Evolutionary conservation across 108 stramenopile species (phyloP).

Genomic region (Skeletonema menzelii): DNA sequence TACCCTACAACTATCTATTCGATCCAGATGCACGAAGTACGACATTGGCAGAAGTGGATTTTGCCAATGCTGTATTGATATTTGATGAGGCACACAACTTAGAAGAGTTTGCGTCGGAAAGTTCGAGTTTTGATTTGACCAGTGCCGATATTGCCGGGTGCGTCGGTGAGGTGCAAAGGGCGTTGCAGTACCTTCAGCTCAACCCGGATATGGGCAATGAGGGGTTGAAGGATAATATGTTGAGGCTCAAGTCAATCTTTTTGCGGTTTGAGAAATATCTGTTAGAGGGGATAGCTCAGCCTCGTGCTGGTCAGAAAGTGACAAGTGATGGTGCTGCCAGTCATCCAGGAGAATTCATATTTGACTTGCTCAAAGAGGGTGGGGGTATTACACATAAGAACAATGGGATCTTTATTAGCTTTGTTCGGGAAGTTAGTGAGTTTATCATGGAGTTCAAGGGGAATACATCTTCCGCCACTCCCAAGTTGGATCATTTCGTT

Average conservation of each 20-base stretch:
- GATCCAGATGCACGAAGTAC: slow-evolving; percentile 83
- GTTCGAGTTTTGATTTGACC: slow-evolving; percentile 91
- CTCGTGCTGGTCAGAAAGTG: neutral
- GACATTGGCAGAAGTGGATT: slow-evolving; percentile 74
- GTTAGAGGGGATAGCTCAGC: slow-evolving; percentile 31
- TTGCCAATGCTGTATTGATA: slow-evolving; percentile 89
- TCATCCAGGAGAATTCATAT: slow-evolving; percentile 84
- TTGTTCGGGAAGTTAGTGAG: slow-evolving; percentile 67
- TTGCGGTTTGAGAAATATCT: slow-evolving; percentile 80
- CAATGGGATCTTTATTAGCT: slow-evolving; percentile 57
- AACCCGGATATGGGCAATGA: slow-evolving; percentile 42
- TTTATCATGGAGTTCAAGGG: slow-evolving; percentile 76
- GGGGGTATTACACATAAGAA: slow-evolving; percentile 77
- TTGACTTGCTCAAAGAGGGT: slow-evolving; percentile 75
- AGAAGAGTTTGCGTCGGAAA: slow-evolving; percentile 94
- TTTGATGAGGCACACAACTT: slow-evolving; percentile 99
- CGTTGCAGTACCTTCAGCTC: slow-evolving; percentile 45
- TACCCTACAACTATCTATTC: slow-evolving; percentile 99
- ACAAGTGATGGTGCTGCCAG: slow-evolving; percentile 21
- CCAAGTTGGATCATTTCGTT: slow-evolving; percentile 71
- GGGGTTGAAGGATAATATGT: slow-evolving; percentile 59
- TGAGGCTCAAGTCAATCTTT: slow-evolving; percentile 77
- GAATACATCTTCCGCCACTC: slow-evolving; percentile 48
- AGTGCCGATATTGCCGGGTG: slow-evolving; percentile 85
- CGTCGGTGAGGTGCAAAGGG: slow-evolving; percentile 64